Evolutionary conservation across 2,329 filamentous ascomycete genomes (phyloP).

Genomic region (Diaporthe eres): DNA sequence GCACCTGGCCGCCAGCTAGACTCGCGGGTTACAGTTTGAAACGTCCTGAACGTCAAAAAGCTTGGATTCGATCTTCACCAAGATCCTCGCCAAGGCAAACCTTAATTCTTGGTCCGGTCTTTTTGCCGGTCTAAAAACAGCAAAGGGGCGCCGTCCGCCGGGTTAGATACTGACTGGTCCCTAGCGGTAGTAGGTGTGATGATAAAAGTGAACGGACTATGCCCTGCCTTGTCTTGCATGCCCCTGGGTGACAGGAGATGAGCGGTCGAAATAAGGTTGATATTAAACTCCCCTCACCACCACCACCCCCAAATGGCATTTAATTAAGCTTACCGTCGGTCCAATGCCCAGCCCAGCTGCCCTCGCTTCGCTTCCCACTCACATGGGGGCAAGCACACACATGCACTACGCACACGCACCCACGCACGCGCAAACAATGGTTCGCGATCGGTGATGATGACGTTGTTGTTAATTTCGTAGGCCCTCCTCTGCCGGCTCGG

Average conservation of each 20-base stretch:
- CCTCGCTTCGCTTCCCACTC: constrained; percentile 6
- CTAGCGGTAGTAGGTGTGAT: background rate
- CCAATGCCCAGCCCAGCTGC: constrained; percentile 27
- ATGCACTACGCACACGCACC: background rate
- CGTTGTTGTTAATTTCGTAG: constrained; percentile 12
- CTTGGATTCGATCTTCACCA: constrained; percentile 27
- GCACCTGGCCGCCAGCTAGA: background rate
- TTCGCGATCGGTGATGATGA: constrained; percentile 13
- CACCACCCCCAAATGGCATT: constrained; percentile 13
- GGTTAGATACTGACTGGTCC: background rate
- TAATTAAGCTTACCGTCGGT: constrained; percentile 31
- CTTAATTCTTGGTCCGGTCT: constrained; percentile 28
- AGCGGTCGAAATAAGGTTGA: constrained; percentile 34
- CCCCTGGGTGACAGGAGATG: constrained; percentile 3
- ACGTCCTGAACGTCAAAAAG: constrained; percentile 31
- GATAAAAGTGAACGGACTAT: background rate
- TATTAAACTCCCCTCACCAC: constrained; percentile 20
- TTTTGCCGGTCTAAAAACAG: constrained; percentile 20
- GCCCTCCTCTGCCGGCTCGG: background rate
- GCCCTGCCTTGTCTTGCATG: background rate
- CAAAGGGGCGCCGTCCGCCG: background rate
- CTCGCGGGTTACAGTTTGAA: constrained; percentile 33
- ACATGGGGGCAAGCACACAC: background rate
- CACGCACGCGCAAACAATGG: background rate
- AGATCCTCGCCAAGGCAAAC: constrained; percentile 29